phyloP scores from a whole-genome alignment of 345 rosid species.

The Theobroma cacao region DNA sequence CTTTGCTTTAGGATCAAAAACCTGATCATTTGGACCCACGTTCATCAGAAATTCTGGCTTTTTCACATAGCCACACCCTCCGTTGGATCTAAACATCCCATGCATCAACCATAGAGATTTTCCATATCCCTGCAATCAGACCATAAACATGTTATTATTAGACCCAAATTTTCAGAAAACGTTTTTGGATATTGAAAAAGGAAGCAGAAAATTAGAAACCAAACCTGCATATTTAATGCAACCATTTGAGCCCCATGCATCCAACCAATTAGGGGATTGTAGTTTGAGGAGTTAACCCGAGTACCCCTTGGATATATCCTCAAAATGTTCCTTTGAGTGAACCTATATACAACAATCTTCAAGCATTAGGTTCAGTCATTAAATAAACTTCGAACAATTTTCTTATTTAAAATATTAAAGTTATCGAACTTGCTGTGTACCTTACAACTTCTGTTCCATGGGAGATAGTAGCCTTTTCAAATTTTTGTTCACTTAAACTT shows the following conservation, averaged over 20 bases:
- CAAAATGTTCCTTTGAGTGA: conserved; percentile 66
- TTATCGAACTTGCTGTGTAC: conserved; percentile 29
- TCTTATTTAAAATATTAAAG: no score
- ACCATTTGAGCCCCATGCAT: conserved; percentile 91
- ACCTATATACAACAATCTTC: conserved; percentile 30
- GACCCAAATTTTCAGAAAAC: no score
- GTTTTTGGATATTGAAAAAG: no score
- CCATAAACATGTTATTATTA: no score
- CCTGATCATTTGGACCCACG: conserved; percentile 26
- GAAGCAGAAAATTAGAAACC: neutral
- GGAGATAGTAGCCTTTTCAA: conserved; percentile 51
- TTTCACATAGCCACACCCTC: conserved; percentile 73
- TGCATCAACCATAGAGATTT: conserved; percentile 80
- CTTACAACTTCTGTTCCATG: conserved; percentile 56
- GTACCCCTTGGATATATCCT: conserved; percentile 74
- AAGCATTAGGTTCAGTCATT: neutral
- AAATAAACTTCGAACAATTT: neutral
- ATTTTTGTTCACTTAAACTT: conserved; percentile 63
- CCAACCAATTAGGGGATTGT: conserved; percentile 71
- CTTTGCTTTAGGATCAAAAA: conserved; percentile 50
- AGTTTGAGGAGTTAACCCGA: conserved; percentile 67
- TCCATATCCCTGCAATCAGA: conserved; percentile 53
- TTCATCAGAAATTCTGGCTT: conserved; percentile 60
- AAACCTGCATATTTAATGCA: conserved; percentile 89
- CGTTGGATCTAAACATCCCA: conserved; percentile 73